These are phyloP conservation scores for Sporobolus alterniflorus DNA, from an alignment of 202 grass and related monocot genomes.

Conservation along the genomic window DNA sequence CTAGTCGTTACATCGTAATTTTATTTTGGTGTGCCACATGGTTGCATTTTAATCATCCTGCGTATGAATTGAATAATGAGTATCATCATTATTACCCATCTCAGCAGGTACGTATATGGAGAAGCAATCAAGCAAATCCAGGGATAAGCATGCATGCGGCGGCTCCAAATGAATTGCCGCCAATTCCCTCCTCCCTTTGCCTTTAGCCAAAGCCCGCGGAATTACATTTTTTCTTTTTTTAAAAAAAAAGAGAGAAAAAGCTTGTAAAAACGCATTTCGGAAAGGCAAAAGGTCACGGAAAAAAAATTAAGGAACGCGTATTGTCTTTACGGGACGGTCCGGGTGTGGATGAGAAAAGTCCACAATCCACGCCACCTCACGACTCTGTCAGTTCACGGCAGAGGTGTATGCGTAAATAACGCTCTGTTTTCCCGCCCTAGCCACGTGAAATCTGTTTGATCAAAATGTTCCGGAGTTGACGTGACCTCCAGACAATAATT, in stretches of 20 bases:
- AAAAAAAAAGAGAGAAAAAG: background rate
- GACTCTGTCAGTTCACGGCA: background rate
- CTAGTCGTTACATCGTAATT: background rate
- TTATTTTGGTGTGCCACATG: background rate
- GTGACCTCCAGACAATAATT: no score
- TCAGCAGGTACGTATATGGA: background rate
- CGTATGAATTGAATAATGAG: background rate
- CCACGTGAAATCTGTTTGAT: no score
- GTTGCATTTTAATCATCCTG: background rate
- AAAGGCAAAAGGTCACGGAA: background rate
- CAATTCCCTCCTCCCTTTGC: background rate
- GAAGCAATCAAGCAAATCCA: background rate
- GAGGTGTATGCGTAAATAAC: no score
- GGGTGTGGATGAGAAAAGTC: background rate
- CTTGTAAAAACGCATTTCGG: background rate
- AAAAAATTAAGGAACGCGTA: background rate
- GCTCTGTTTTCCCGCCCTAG: no score
- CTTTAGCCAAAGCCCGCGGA: background rate
- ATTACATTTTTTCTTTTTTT: background rate
- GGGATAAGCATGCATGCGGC: background rate
- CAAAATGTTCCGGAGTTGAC: no score
- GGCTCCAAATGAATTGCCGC: conserved; percentile 7
- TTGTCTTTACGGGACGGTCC: background rate
- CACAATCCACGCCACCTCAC: conserved; percentile 13
- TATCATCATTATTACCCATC: background rate